Base-by-base conservation (phyloP, 2,329 filamentous ascomycete species). In the Pseudopyricularia cyperi region DNA sequence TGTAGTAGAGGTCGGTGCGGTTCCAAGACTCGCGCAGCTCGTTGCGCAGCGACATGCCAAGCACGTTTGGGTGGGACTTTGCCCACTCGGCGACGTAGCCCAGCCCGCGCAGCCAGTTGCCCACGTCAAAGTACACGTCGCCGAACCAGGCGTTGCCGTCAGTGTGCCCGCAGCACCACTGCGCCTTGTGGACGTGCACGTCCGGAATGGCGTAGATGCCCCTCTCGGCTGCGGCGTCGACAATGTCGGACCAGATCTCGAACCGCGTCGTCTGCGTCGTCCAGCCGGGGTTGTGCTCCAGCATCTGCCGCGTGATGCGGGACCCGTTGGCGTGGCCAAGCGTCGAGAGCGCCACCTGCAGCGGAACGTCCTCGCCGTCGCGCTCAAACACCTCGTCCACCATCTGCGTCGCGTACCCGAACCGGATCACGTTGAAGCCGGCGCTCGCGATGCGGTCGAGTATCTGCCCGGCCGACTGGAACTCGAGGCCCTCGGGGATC, bases 331-430 rank as follows among this genome's bases (percentile, higher is more conserved):
- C 61, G 7, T 68, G 59, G 1, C 75, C 76, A 44, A 71, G 63
- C 17, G 62, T 60, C 42, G 65, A 62, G 46, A 73, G 62, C n/a
- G 68, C 61, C 1, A 63, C 60, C 47, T 65, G 59, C 6, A 73
- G 60, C 4, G 65, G 60, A 0, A 71, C 64, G 54, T 72, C 70
- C 11, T 60, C 62, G 24, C 68, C 68, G 26, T 62, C 61, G 17
- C 62, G 62, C 22, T 68, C 65, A 52, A 67, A 65, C 48, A 71
- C 65, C 54, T 72, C 66, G 56, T 79, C 75, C 44, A 80, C 62
- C 75, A 79, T 77, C 56, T 79, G 68, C 53, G 75, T 77, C 0
- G 75, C 74, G 55, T 74, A 79, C 3, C 73, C 75, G 56, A 80
- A 68, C 19, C 76, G 71, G 24, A 79, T 71, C n/a, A 71, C 73